Percentiles rank a stretch among this genome's conserved stretches.
phyloP scores from a whole-genome alignment of 1,284 basidiomycete species.

The Malassezia yamatoensis region DNA sequence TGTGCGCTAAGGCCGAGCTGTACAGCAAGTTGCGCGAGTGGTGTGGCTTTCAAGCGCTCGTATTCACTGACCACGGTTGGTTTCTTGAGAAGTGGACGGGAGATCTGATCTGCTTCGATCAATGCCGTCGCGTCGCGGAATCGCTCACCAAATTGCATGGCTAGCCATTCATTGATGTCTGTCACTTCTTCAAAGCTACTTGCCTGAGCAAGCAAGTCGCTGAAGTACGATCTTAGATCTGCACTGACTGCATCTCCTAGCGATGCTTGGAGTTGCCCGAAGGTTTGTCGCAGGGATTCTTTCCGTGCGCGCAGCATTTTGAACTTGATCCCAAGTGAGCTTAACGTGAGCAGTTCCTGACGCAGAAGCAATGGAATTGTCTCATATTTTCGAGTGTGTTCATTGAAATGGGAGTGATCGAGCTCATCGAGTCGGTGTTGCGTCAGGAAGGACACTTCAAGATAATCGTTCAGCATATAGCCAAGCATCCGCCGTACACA shows the following conservation, averaged over 20 bases:
- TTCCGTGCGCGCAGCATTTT: conserved; percentile 38
- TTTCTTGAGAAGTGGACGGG: conserved; percentile 56
- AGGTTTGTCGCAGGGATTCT: conserved; percentile 34
- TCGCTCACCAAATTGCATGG: conserved; percentile 61
- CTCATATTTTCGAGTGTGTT: conserved; percentile 18
- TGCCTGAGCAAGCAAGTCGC: conserved; percentile 46
- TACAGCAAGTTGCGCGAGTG: conserved; percentile 65
- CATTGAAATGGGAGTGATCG: conserved; percentile 55
- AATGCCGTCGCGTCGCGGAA: conserved; percentile 36
- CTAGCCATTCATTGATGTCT: conserved; percentile 83
- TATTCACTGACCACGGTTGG: conserved; percentile 78
- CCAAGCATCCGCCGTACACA: conserved; percentile 72
- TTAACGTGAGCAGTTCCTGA: conserved; percentile 54
- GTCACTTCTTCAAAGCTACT: conserved; percentile 71
- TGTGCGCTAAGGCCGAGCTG: conserved; percentile 69
- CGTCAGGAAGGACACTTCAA: conserved; percentile 92
- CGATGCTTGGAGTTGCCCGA: conserved; percentile 56
- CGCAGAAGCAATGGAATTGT: conserved; percentile 34
- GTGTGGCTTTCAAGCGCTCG: conserved; percentile 69
- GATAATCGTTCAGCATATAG: conserved; percentile 72
- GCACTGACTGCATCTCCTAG: conserved; percentile 53
- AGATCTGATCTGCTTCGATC: conserved; percentile 60
- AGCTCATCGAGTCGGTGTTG: conserved; percentile 84
- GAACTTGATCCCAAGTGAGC: conserved; percentile 54
- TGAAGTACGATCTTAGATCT: conserved; percentile 17